Evolutionary conservation across 2,329 filamentous ascomycete genomes (phyloP).

Genomic region (Fusarium penzigii): DNA sequence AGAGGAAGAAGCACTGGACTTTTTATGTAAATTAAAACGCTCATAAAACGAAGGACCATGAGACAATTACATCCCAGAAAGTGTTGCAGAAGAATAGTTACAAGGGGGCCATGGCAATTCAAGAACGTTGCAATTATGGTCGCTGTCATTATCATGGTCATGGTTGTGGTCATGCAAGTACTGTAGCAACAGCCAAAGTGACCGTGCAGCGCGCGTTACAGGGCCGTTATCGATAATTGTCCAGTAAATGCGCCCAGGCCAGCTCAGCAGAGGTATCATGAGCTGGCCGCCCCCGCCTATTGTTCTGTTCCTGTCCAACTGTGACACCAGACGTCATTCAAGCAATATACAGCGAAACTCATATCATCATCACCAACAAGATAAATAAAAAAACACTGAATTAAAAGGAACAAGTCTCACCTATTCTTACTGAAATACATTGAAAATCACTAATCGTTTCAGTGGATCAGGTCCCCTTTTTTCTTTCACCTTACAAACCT

Average conservation of each 20-base stretch:
- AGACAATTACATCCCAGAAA: neutral
- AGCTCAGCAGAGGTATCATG: slow-evolving; percentile 20
- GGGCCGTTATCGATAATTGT: slow-evolving; percentile 30
- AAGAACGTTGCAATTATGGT: too few species aligned
- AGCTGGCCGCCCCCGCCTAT: slow-evolving; percentile 28
- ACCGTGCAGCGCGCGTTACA: neutral
- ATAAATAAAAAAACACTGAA: neutral
- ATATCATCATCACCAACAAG: slow-evolving; percentile 3
- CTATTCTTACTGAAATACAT: slow-evolving; percentile 2
- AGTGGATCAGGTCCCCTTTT: slow-evolving; percentile 25
- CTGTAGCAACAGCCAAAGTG: neutral
- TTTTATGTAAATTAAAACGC: too few species aligned
- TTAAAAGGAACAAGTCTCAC: slow-evolving; percentile 22
- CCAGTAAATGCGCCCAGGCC: slow-evolving; percentile 27
- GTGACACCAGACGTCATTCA: slow-evolving; percentile 14
- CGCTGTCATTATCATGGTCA: too few species aligned
- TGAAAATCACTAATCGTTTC: slow-evolving; percentile 20
- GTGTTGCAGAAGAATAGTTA: neutral
- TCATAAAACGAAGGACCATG: too few species aligned
- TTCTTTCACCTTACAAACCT: slow-evolving; percentile 3
- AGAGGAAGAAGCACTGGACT: too few species aligned
- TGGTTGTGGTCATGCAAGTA: too few species aligned
- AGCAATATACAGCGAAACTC: neutral
- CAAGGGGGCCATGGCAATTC: neutral
- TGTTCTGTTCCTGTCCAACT: slow-evolving; percentile 4